Conservation (phyloP, 306 rosid species). For the apple (Malus domestica) region ASM211411v1 NC_041793.1:7037501-7038000, state of each 20-base stretch:
- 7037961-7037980: constrained; percentile 34
- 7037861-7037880: constrained; percentile 43
- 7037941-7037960: constrained; percentile 45
- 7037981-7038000: constrained; percentile 23
- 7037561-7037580: constrained; percentile 51
- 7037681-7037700: constrained; percentile 18
- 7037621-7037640: constrained; percentile 33
- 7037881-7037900: constrained; percentile 36
- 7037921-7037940: constrained; percentile 50
- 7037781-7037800: constrained; percentile 54
- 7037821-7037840: constrained; percentile 53
- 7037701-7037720: constrained; percentile 51
- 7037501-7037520: constrained; percentile 25
- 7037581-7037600: constrained; percentile 63
- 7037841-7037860: constrained; percentile 38
- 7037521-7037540: constrained; percentile 48
- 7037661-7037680: constrained; percentile 9
- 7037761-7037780: constrained; percentile 71
- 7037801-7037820: constrained; percentile 46
- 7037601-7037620: constrained; percentile 54
- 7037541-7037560: constrained; percentile 92
- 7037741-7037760: constrained; percentile 52
- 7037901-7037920: constrained; percentile 30
- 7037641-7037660: constrained; percentile 50
- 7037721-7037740: constrained; percentile 75